A percentile compares a stretch with the other conserved stretches of the same genome.
Conservation (phyloP, 208 protist species). For the Wallacemonas collosoma region DNA sequence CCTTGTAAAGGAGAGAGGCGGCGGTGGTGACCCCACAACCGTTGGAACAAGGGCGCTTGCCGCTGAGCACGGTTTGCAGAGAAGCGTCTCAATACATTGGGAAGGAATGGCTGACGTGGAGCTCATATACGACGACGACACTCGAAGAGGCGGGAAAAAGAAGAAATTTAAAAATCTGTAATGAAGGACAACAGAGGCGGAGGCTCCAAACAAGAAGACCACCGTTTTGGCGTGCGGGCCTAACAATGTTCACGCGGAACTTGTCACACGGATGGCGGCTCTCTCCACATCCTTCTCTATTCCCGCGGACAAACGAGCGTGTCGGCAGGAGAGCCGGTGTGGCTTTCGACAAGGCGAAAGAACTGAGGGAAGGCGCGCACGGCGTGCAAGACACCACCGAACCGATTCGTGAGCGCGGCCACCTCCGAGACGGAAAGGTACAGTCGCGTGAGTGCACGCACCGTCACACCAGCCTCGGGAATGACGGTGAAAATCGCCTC, state of each 20-base stretch:
- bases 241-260: too few relatives aligned
- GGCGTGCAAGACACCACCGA: slow-evolving; percentile 50
- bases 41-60: too few relatives aligned
- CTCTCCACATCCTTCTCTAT: background rate
- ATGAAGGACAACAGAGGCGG: slow-evolving; percentile 6
- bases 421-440: slow-evolving; percentile 37
- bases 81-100: too few relatives aligned
- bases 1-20: too few relatives aligned
- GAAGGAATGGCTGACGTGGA: too few relatives aligned
- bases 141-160: too few relatives aligned
- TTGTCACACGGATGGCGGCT: too few relatives aligned
- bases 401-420: slow-evolving; percentile 50
- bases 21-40: too few relatives aligned
- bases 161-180: slow-evolving; percentile 15
- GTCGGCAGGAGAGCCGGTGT: background rate
- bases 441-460: slow-evolving; percentile 47
- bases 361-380: slow-evolving; percentile 72
- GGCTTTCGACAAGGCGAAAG: slow-evolving; percentile 38
- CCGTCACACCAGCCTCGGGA: slow-evolving; percentile 61
- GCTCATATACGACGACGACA: too few relatives aligned
- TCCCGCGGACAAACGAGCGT: slow-evolving; percentile 11
- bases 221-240: too few relatives aligned
- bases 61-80: too few relatives aligned
- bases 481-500: slow-evolving; percentile 60
- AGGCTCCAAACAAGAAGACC: slow-evolving; percentile 10